phyloP scores from a whole-genome alignment of 73 alveolate species.

The Stentor coeruleus region DNA sequence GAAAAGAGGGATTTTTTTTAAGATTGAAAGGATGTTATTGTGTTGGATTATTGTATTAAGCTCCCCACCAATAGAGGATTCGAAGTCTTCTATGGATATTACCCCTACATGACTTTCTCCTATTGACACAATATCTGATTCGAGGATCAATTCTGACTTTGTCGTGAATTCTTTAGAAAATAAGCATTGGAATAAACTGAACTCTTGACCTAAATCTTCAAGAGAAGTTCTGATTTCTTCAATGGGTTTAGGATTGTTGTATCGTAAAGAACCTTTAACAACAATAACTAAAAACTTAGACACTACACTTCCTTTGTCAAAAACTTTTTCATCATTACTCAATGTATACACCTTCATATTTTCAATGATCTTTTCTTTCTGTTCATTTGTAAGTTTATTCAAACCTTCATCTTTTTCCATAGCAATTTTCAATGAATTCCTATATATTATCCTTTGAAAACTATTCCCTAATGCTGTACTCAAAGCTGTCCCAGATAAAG shows the following conservation, averaged over 20 bases:
- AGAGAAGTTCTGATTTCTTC: neutral
- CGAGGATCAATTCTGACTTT: neutral
- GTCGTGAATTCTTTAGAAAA: neutral
- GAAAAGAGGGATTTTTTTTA: neutral
- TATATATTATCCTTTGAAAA: slow-evolving; percentile 5
- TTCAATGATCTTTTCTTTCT: neutral
- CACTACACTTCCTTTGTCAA: neutral
- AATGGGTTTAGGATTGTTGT: neutral
- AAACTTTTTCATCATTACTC: neutral
- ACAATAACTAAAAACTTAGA: neutral
- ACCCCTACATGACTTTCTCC: neutral
- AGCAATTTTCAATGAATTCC: neutral
- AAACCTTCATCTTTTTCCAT: neutral
- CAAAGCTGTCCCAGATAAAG: neutral
- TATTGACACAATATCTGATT: neutral
- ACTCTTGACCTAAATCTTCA: neutral
- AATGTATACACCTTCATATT: neutral
- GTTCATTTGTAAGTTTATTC: neutral
- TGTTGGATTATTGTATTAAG: neutral
- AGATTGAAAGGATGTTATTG: neutral
- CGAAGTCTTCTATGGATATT: neutral
- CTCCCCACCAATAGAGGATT: slow-evolving; percentile 1
- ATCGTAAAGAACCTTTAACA: neutral
- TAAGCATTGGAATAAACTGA: neutral
- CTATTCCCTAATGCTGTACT: neutral